A percentile compares a stretch with the other conserved stretches of the same genome.
Conservation (phyloP, 2,329 filamentous ascomycete species). For the Dendryphion nanum region DNA sequence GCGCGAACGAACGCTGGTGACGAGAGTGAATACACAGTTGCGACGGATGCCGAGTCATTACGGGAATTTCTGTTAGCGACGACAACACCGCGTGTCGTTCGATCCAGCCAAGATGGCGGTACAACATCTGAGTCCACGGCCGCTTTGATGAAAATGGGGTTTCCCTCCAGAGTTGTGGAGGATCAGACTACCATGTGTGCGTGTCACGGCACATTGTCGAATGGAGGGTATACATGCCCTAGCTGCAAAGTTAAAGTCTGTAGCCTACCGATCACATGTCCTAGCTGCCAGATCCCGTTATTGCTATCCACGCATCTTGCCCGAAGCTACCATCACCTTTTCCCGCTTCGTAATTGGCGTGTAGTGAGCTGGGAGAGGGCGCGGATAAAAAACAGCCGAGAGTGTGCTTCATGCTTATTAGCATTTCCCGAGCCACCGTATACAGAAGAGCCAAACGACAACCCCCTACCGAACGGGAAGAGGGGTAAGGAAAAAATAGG, state of each 20-base stretch:
- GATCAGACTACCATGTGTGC: slow-evolving; percentile 75
- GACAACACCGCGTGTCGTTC: slow-evolving; percentile 85
- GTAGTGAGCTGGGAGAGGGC: slow-evolving; percentile 84
- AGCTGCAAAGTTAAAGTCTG: slow-evolving; percentile 88
- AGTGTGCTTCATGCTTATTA: slow-evolving; percentile 77
- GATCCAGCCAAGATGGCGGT: slow-evolving; percentile 45
- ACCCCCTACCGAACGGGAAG: slow-evolving; percentile 11
- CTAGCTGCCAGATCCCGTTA: slow-evolving; percentile 84
- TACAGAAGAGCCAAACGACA: slow-evolving; percentile 7
- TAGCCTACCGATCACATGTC: slow-evolving; percentile 84
- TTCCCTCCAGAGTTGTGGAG: slow-evolving; percentile 81
- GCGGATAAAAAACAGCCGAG: slow-evolving; percentile 39
- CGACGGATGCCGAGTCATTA: slow-evolving; percentile 83
- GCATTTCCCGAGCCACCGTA: slow-evolving; percentile 61
- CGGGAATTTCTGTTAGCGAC: slow-evolving; percentile 82
- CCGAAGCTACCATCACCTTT: slow-evolving; percentile 40
- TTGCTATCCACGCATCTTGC: slow-evolving; percentile 73
- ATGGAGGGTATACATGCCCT: slow-evolving; percentile 88
- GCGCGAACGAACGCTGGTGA: slow-evolving; percentile 83
- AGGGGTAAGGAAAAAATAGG: slow-evolving; percentile 13
- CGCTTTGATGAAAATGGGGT: slow-evolving; percentile 92
- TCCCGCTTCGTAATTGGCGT: slow-evolving; percentile 73
- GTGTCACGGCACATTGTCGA: slow-evolving; percentile 78
- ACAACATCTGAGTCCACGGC: slow-evolving; percentile 42
- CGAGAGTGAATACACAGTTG: slow-evolving; percentile 74